phyloP scores from a whole-genome alignment of 805 yeast species.

The Metschnikowia drakensbergensis region DNA sequence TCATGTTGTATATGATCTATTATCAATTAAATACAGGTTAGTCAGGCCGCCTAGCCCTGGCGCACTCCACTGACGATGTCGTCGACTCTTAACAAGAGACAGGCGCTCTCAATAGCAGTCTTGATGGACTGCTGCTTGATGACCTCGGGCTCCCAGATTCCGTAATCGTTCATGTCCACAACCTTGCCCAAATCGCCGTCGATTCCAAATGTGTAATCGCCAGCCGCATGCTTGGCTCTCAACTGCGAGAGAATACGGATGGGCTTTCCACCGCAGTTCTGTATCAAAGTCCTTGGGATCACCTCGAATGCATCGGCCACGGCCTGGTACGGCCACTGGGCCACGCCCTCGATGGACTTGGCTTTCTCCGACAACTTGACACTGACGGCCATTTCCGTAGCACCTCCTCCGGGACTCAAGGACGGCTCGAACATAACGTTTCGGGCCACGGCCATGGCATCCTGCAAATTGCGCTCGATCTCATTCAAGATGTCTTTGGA shows the following conservation, averaged over 20 bases:
- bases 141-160: slow-evolving; percentile 99
- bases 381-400: slow-evolving; percentile 97
- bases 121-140: slow-evolving; percentile 94
- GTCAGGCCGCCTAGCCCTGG: slow-evolving; percentile 25
- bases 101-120: slow-evolving; percentile 97
- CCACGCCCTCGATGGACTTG: slow-evolving; percentile 87
- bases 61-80: slow-evolving; percentile 97
- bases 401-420: slow-evolving; percentile 98
- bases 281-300: slow-evolving; percentile 94
- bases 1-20: background rate
- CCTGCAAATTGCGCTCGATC: slow-evolving; percentile 94
- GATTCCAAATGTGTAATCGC: slow-evolving; percentile 79
- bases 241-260: slow-evolving; percentile 83
- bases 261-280: slow-evolving; percentile 97
- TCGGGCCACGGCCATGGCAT: slow-evolving; percentile 97
- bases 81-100: slow-evolving; percentile 90
- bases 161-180: slow-evolving; percentile 93
- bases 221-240: slow-evolving; percentile 95
- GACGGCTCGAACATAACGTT: slow-evolving; percentile 94
- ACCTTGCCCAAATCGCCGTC: slow-evolving; percentile 94
- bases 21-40: background rate
- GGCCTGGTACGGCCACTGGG: slow-evolving; percentile 98
- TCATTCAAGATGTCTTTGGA: slow-evolving; percentile 95
- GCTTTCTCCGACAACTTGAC: slow-evolving; percentile 88
- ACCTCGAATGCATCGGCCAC: slow-evolving; percentile 99